Evolutionary conservation across 768 basidiomycete genomes (phyloP), one percentile per base, ranked within the genome.

Genomic region (Suillus placidus): DNA sequence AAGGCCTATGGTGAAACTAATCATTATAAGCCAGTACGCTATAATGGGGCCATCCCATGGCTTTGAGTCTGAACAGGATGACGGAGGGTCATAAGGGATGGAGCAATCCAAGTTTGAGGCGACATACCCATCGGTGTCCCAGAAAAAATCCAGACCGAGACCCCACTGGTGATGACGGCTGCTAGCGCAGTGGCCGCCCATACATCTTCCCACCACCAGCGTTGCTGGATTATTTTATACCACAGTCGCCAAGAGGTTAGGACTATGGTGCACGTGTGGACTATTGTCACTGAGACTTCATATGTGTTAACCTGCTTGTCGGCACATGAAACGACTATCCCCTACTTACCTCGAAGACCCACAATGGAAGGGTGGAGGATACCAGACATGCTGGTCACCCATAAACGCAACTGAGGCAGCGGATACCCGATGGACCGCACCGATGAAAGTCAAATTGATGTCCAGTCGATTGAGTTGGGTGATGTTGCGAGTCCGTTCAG

Each of bases 131-230:
- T 23, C 20, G 52, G 63, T 57, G 63, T 63, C 8, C 18, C 57
- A 23, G 49, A 55, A 38, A 61, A 52, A 32, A 67, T 26, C 66
- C 66, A 65, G 52, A 67, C 55, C 38, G 47, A 47, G 18, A 65
- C 64, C 58, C 13, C 47, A 30, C 64, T 65, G 42, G 20, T 26
- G 13, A 43, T 54, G 38, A 26, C 38, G 6, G 65, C 61, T 32
- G 30, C 56, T n/a, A 66, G 34, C 34, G 62, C 65, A 26, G 30
- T 20, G 10, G 51, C 47, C n/a, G 64, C 66, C 66, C 56, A 65
- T 18, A 58, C 16, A 40, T 67, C 64, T n/a, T 67, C 66, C 66
- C 57, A 67, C 66, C 66, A 67, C 34, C 40, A 65, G 14, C 64
- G 37, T 30, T 40, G 51, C 16, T 67, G 64, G 14, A n/a, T 20